These are phyloP conservation scores for Fusarium miscanthi DNA, from an alignment of 2,329 filamentous ascomycete genomes.

Conservation along the genomic window DNA sequence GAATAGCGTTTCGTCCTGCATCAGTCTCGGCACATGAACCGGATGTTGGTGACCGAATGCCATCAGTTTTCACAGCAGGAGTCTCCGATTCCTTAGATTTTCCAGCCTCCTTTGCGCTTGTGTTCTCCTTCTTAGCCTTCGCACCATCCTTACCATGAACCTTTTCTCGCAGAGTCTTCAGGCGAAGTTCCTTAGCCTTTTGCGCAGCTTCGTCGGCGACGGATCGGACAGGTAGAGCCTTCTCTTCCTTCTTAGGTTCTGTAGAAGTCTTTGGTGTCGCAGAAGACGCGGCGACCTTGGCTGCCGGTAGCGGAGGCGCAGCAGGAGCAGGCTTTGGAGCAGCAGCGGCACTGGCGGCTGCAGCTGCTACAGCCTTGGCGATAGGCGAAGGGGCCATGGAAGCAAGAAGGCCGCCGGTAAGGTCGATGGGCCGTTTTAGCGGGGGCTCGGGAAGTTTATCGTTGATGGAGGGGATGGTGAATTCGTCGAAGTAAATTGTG, in stretches of 20 bases:
- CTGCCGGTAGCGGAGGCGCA: conserved; percentile 39
- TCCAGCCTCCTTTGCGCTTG: background rate
- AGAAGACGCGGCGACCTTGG: conserved; percentile 30
- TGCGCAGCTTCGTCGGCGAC: conserved; percentile 73
- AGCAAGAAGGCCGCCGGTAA: conserved; percentile 37
- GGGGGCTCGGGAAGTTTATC: conserved; percentile 58
- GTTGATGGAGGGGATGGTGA: conserved; percentile 67
- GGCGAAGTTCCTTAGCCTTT: conserved; percentile 70
- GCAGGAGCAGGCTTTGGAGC: conserved; percentile 42
- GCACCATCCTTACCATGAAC: conserved; percentile 60
- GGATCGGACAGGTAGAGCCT: conserved; percentile 60
- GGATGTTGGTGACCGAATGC: conserved; percentile 59
- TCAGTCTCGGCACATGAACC: conserved; percentile 54
- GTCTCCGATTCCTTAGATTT: conserved; percentile 19
- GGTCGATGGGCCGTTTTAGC: conserved; percentile 44
- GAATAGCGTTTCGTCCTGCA: conserved; percentile 49
- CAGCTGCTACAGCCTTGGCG: conserved; percentile 40
- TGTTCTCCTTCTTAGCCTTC: conserved; percentile 15
- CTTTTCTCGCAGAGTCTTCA: conserved; percentile 65
- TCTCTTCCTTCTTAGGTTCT: conserved; percentile 43
- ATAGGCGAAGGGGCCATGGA: conserved; percentile 37
- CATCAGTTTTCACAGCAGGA: conserved; percentile 35
- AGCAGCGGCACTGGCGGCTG: conserved; percentile 27
- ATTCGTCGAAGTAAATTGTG: conserved; percentile 72
- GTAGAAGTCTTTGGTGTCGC: conserved; percentile 26